A percentile compares a stretch with the other conserved stretches of the same genome.
phyloP scores from a whole-genome alignment of 2,329 filamentous ascomycete species.

The Furcasterigmium sp. region DNA sequence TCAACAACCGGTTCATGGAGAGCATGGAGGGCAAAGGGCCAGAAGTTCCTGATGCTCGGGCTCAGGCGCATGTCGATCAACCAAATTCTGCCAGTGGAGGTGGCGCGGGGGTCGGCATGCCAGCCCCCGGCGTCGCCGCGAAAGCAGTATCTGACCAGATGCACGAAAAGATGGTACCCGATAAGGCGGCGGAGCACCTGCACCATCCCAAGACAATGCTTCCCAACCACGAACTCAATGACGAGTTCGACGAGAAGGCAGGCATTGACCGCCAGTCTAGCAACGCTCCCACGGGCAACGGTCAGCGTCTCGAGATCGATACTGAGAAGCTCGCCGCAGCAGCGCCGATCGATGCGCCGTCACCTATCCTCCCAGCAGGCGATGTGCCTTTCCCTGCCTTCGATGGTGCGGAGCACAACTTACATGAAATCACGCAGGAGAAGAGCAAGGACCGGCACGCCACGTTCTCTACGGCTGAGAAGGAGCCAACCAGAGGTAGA shows the following conservation, averaged over 20 bases:
- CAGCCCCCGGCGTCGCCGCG: constrained; percentile 31
- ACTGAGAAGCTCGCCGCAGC: constrained; percentile 20
- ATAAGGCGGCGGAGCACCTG: constrained; percentile 21
- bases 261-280: constrained; percentile 11
- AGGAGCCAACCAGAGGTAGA: constrained; percentile 32
- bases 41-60: constrained; percentile 42
- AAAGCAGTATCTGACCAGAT: constrained; percentile 30
- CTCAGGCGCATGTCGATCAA: constrained; percentile 15
- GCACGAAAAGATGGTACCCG: constrained; percentile 18
- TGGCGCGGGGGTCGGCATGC: constrained; percentile 36
- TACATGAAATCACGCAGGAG: constrained; percentile 26
- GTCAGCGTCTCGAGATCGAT: constrained; percentile 12
- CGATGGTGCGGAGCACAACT: constrained; percentile 26
- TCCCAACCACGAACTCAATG: constrained; percentile 19
- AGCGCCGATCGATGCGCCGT: constrained; percentile 27
- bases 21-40: constrained; percentile 52
- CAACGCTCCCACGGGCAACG: constrained; percentile 1
- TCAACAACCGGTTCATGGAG: constrained; percentile 71
- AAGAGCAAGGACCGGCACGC: constrained; percentile 44
- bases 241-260: constrained; percentile 35
- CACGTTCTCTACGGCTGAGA: constrained; percentile 51
- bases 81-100: constrained; percentile 16
- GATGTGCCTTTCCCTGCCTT: constrained; percentile 42
- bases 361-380: constrained; percentile 35
- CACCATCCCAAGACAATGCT: constrained; percentile 23